Base-by-base conservation (phyloP, 2,329 filamentous ascomycete species). In the Phaeophleospora eucalypticola region DNA sequence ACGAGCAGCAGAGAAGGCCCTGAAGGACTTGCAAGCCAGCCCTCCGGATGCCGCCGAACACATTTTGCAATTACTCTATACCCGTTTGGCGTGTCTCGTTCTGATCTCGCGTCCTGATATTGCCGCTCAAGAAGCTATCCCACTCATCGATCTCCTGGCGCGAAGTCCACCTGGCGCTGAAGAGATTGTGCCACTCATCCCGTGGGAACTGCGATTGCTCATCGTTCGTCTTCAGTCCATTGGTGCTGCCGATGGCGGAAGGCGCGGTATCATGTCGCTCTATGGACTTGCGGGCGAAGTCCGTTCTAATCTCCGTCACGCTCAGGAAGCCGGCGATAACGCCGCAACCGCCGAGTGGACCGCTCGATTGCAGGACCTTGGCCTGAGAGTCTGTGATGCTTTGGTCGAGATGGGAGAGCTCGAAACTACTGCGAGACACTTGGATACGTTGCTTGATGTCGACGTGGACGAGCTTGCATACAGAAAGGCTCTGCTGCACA, bases 341-440 rank as follows among this genome's bases (percentile, higher is more conserved):
- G 71, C 75, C 14, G 72, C 79, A 4, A 72, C 75, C n/a, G 71
- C 76, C 53, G 58, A 85, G 4, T 97, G 91, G 91, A 82, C 80
- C 54, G 69, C 70, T 1, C 72, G 91, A 19, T 74, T 97, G 1
- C 71, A 76, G 1, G 89, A 96, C 53, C 73, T 96, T 2, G 90
- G 89, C 0, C 73, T 83, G 19, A 67, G 78, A 41, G 77, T 78
- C 4, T 78, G 78, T 15, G 81, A 80, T 60, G 83, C 84, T 0
- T 69, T 93, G 20, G 76, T 91, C 4, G 87, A 93, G 66, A 94
- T 96, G 83, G 88, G 89, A 7, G 91, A 98, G 63, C 65, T 94
- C 0, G 81, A 86, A 2, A 88, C 87, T 3, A 93, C 91, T 0
- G 81, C 78, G 1, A 74, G 84, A 21, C 89, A 94, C 59, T 71